Evolutionary conservation across 2,329 filamentous ascomycete genomes (phyloP), one percentile per base, ranked within the genome.

Genomic region (Elsinoe batatas): DNA sequence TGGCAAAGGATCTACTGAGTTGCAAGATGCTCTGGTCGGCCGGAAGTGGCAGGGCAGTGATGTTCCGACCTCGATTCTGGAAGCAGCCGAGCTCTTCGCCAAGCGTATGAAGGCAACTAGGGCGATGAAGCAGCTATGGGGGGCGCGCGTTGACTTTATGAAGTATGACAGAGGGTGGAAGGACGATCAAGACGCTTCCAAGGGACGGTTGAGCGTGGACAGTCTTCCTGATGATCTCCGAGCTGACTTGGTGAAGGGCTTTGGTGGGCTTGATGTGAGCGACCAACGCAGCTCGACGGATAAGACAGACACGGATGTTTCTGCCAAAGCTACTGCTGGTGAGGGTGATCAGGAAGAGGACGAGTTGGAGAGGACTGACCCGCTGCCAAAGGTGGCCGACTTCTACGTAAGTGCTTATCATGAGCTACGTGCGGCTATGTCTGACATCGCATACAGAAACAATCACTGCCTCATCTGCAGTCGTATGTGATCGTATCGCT

Each of bases 151-250:
- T 64, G 82, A 82, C 26, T 98, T 94, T 62, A 84, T 96, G 73
- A 91, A 87, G 65, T 94, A 88, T 62, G 91, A 97, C 64, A 80
- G 93, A 55, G 93, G 93, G 8, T 98, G 90, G 88, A 83, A 86
- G 57, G 63, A 61, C 22, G 57, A 60, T 5, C 40, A 55, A n/a
- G 57, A 57, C 17, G 43, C 50, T 3, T 2, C 35, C 2, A 33
- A 42, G 5, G 36, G 26, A 12, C 20, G 51, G 8, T 13, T 17
- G 11, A 54, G 37, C 20, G 5, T 46, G 18, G 53, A 36, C n/a
- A 33, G 26, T 20, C 26, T 51, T 15, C 30, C 33, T 13, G 47
- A 51, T 33, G 53, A 55, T 18, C 32, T 55, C 32, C 36, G 35
- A 15, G 30, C 30, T 11, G 38, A 44, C 36, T 20, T 55, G 15